Base-by-base conservation (phyloP, 345 rosid genomes). In the Syzygium oleosum region DNA sequence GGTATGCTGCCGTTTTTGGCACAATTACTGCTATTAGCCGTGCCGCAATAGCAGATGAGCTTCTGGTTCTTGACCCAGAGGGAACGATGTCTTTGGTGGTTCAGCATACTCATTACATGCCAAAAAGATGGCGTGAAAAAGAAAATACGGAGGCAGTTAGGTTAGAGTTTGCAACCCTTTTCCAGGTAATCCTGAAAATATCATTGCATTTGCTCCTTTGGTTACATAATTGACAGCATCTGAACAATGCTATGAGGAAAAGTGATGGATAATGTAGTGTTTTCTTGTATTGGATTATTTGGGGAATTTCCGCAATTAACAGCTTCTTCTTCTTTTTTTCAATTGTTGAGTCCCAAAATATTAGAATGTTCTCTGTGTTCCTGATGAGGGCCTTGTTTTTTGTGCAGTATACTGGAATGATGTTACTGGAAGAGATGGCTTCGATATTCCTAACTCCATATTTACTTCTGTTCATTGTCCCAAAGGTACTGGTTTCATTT, bases 1-100 rank as follows among this genome's bases (percentile, higher is more conserved):
- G 99, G 99, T 98, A 98, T 91, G 98, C 98, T 85, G 99, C 99
- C 86, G 98, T 98, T 58, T 98, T 98, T 91, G 98, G 99, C 89
- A 91, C 99, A 84, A 95, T 98, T 88, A 97, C 99, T 87, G 99
- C 99, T 83, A 92, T 97, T 90, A 98, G 99, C 85, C 98, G 99
- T 17, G 98, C 99, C 59, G 99, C 99, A 61, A 89, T 97, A 43
- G 84, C 94, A n/a, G 98, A 98, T 86, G 99, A 96, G 88, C 92
- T 95, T 88, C 91, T 95, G 91, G 95, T 98, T 90, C 98, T 95
- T 87, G 98, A 97, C 87, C 98, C 98, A 27, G 98, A 95, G 91
- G 98, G 96, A 78, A 94, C 98, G 17, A 96, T 97, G 98, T 90
- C 97, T 90, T 88, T 91, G 93, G 98, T 97, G 87, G 99, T 97